A percentile compares a stretch with the other conserved stretches of the same genome.
phyloP scores from a whole-genome alignment of 1,139 yeast genomes.

The Debaryomyces udenii region DNA sequence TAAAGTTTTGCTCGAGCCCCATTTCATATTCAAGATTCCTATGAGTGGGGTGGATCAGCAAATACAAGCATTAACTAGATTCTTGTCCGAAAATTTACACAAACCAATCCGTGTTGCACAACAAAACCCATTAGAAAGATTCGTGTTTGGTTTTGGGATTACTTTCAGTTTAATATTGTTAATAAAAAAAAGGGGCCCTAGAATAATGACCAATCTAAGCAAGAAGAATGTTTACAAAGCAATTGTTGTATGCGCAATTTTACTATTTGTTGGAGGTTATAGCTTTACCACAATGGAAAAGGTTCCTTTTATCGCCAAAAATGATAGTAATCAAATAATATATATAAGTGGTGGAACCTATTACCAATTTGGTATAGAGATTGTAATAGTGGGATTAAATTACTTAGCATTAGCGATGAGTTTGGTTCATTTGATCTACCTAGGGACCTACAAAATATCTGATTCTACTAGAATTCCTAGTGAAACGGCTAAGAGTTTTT shows the following conservation, averaged over 20 bases:
- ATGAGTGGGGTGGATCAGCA: constrained; percentile 29
- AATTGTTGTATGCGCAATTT: constrained; percentile 42
- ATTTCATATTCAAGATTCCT: constrained; percentile 37
- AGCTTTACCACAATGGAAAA: constrained; percentile 62
- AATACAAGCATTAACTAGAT: constrained; percentile 53
- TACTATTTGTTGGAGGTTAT: constrained; percentile 59
- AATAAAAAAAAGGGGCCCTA: constrained; percentile 53
- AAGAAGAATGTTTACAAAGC: constrained; percentile 38
- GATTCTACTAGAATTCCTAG: constrained; percentile 22
- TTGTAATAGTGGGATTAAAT: constrained; percentile 49
- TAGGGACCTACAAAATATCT: constrained; percentile 36
- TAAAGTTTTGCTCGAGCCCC: constrained; percentile 33
- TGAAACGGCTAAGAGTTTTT: constrained; percentile 19
- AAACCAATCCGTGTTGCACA: constrained; percentile 45
- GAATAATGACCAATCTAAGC: constrained; percentile 32
- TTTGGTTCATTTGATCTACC: constrained; percentile 39
- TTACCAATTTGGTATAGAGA: constrained; percentile 73
- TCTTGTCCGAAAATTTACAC: constrained; percentile 48
- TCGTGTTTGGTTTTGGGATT: constrained; percentile 46
- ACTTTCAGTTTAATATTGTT: constrained; percentile 51
- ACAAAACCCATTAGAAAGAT: constrained; percentile 44
- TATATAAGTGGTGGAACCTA: constrained; percentile 63
- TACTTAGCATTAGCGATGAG: constrained; percentile 49
- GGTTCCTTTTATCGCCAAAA: constrained; percentile 63
- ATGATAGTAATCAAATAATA: constrained; percentile 50